A percentile compares a stretch with the other conserved stretches of the same genome.
Evolutionary conservation across 2,329 filamentous ascomycete species (phyloP).

Genomic region (Microdochium nivale): DNA sequence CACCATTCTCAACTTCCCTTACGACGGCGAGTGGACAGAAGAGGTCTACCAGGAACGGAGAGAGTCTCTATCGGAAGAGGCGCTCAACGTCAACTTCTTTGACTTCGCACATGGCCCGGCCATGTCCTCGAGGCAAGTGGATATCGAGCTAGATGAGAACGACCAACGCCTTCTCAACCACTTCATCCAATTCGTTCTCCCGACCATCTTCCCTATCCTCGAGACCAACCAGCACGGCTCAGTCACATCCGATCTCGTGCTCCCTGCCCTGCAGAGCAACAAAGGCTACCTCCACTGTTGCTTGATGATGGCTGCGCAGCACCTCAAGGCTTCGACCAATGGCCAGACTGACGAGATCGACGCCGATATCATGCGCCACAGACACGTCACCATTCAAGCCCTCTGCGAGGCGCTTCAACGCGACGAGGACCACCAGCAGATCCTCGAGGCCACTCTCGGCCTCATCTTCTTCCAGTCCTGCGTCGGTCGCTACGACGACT

Average conservation of each 20-base stretch:
- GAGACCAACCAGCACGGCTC: slow-evolving; percentile 84
- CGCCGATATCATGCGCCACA: slow-evolving; percentile 84
- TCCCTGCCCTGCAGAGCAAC: slow-evolving; percentile 84
- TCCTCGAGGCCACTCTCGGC: slow-evolving; percentile 83
- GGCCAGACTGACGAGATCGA: slow-evolving; percentile 67
- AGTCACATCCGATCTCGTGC: slow-evolving; percentile 70
- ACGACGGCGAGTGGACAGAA: slow-evolving; percentile 62
- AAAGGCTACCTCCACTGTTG: slow-evolving; percentile 93
- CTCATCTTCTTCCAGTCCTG: slow-evolving; percentile 97
- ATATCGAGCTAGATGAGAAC: slow-evolving; percentile 76
- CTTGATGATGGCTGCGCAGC: slow-evolving; percentile 84
- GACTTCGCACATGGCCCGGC: slow-evolving; percentile 66
- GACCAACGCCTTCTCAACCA: slow-evolving; percentile 84
- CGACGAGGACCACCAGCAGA: slow-evolving; percentile 77
- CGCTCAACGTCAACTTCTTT: slow-evolving; percentile 70
- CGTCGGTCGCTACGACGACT: slow-evolving; percentile 78
- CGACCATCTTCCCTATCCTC: slow-evolving; percentile 83
- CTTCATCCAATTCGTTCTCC: slow-evolving; percentile 81
- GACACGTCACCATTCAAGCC: slow-evolving; percentile 77
- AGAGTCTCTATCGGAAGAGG: slow-evolving; percentile 59
- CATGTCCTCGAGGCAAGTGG: slow-evolving; percentile 55
- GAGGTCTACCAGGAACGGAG: slow-evolving; percentile 59
- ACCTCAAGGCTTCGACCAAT: slow-evolving; percentile 72
- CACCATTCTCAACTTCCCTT: slow-evolving; percentile 51
- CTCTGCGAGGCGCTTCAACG: slow-evolving; percentile 73